These are phyloP conservation scores for Geotrichum fermentans DNA, from an alignment of 1,139 yeast genomes.

Conservation along the genomic window DNA sequence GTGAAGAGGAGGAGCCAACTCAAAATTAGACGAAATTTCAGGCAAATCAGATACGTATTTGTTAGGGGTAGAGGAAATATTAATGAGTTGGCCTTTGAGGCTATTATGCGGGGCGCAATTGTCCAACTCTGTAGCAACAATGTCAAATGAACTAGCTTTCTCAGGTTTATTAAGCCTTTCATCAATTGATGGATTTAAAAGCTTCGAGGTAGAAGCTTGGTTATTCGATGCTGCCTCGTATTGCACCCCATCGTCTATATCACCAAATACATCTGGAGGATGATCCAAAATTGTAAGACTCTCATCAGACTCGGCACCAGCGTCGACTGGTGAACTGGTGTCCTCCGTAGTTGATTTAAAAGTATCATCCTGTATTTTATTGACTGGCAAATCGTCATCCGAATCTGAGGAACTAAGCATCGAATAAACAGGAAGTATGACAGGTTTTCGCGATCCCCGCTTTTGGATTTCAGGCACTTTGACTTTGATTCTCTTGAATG, in stretches of 20 bases:
- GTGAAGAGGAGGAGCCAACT: background rate
- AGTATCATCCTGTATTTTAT: background rate
- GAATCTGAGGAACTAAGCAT: constrained; percentile 3
- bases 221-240: too few species aligned
- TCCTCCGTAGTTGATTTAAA: background rate
- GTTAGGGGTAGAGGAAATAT: background rate
- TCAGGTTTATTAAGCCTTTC: too few species aligned
- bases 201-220: too few species aligned
- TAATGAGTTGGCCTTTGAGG: too few species aligned
- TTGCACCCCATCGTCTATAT: background rate
- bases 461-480: background rate
- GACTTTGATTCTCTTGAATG: constrained; percentile 2
- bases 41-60: background rate
- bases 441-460: background rate
- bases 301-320: background rate
- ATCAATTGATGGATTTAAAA: too few species aligned
- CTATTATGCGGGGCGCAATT: too few species aligned
- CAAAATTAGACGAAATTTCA: background rate
- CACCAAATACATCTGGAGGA: background rate
- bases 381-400: background rate
- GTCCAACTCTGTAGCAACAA: too few species aligned
- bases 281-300: background rate
- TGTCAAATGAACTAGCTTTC: too few species aligned
- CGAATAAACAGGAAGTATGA: constrained; percentile 5
- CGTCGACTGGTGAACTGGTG: background rate